A percentile compares a stretch with the other conserved stretches of the same genome.
phyloP scores from a whole-genome alignment of 2,329 filamentous ascomycete species.

The Aspergillus felis region DNA sequence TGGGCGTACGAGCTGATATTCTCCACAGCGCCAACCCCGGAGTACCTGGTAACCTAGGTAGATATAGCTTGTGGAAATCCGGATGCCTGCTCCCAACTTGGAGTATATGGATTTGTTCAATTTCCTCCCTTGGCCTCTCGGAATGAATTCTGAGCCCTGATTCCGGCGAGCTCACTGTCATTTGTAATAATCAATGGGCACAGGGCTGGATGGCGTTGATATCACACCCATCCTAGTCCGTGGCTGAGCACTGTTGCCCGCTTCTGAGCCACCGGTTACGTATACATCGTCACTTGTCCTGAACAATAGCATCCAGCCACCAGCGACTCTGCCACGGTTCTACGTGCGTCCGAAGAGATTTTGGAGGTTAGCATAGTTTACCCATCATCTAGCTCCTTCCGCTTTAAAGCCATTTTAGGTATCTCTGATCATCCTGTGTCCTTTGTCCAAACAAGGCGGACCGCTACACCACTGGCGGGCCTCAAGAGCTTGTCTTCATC shows the following conservation, averaged over 20 bases:
- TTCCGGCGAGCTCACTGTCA: neutral
- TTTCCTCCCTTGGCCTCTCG: neutral
- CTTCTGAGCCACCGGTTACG: constrained; percentile 13
- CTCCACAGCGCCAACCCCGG: neutral
- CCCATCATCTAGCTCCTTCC: neutral
- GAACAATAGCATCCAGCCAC: constrained; percentile 4
- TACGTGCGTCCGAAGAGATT: constrained; percentile 4
- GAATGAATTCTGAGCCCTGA: neutral
- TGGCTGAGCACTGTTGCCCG: constrained; percentile 4
- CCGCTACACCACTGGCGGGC: neutral
- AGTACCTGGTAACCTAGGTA: neutral
- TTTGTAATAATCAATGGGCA: neutral
- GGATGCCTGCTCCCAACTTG: constrained; percentile 1
- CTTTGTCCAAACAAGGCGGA: neutral
- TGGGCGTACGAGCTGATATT: neutral
- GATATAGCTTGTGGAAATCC: constrained; percentile 2
- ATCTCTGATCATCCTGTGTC: neutral
- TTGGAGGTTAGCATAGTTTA: neutral
- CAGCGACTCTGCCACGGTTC: constrained; percentile 3
- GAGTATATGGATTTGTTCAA: neutral
- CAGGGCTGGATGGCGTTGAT: neutral
- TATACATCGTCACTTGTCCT: constrained; percentile 9
- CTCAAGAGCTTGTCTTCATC: constrained; percentile 9
- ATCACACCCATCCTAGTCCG: neutral
- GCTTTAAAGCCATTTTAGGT: neutral